Evolutionary conservation across 2,329 filamentous ascomycete genomes (phyloP), one percentile per base, ranked within the genome.

Genomic region (Cladosporium halotolerans): DNA sequence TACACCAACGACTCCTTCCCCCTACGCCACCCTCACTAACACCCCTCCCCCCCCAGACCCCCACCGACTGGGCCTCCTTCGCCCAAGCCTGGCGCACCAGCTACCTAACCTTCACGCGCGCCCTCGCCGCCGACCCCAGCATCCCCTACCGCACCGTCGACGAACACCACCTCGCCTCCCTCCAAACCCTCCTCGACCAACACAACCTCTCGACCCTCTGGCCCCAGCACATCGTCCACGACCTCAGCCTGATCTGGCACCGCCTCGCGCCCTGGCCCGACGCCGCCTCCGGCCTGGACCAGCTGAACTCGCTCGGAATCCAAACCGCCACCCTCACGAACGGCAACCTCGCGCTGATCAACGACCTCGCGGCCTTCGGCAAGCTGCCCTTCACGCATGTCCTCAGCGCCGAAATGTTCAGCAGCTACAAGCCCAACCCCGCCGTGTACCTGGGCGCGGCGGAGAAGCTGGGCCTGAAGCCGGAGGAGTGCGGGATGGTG

Each of bases 351-450:
- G 71, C 75, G 1, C 72, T 92, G n/a, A 73, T 92, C 41, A 65
- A 72, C 2, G 88, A 92, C 64, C 75, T 93, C 45, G 70, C 79
- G 46, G 64, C 70, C 47, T 75, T 81, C 60, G 83, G 79, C 1
- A 68, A 70, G 4, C 75, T 91, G 47, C 77, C 77, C 0, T 92
- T 90, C 62, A 74, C 75, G 18, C 70, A 76, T 51, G 62, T 90
- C 38, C 73, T 85, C 55, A 87, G 82, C 8, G 81, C 83, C 0
- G 86, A 87, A 68, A 78, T 84, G 58, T 92, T 91, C 64, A 72
- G 76, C 42, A 82, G 81, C 0, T 93, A 92, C 68, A 93, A 93
- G 73, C 88, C 88, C 1, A 77, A 80, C 56, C 79, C 80, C 7
- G 73, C 68, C 48, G 83, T 85, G 2, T 93, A 93, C 64, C 74